Evolutionary conservation across 2,329 filamentous ascomycete genomes (phyloP).

Genomic region (Cladophialophora chaetospira): DNA sequence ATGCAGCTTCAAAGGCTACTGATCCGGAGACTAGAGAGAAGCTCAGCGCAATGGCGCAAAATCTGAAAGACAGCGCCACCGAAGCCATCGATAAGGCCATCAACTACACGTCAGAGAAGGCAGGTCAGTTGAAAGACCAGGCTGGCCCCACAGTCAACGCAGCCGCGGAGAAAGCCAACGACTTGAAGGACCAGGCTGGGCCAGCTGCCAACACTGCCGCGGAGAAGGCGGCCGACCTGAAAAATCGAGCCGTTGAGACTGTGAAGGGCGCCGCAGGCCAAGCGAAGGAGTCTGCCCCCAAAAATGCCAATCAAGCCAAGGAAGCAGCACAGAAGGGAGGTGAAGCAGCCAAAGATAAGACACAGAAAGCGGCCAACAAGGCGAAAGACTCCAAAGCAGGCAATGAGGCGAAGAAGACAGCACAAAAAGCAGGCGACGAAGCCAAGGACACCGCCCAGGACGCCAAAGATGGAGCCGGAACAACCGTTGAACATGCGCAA

Average conservation of each 20-base stretch:
- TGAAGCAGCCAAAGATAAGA: neutral
- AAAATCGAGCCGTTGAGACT: constrained; percentile 1
- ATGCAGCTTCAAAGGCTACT: neutral
- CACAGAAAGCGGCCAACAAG: neutral
- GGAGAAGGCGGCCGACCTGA: constrained; percentile 8
- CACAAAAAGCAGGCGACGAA: neutral
- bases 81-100: constrained; percentile 13
- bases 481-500: constrained; percentile 7
- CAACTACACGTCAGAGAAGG: constrained; percentile 17
- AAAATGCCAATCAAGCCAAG: neutral
- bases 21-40: constrained; percentile 8
- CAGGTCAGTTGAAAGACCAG: constrained; percentile 13
- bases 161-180: neutral
- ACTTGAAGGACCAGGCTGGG: neutral
- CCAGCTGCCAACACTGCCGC: constrained; percentile 7
- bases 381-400: neutral
- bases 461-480: constrained; percentile 8
- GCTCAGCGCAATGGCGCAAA: constrained; percentile 6
- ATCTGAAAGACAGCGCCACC: constrained; percentile 12
- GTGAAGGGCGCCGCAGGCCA: neutral
- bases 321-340: neutral
- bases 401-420: neutral
- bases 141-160: constrained; percentile 4
- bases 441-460: neutral
- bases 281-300: neutral